A percentile compares a stretch with the other conserved stretches of the same genome.
phyloP scores from a whole-genome alignment of 306 rosid species.

The Prunus salicina region DNA sequence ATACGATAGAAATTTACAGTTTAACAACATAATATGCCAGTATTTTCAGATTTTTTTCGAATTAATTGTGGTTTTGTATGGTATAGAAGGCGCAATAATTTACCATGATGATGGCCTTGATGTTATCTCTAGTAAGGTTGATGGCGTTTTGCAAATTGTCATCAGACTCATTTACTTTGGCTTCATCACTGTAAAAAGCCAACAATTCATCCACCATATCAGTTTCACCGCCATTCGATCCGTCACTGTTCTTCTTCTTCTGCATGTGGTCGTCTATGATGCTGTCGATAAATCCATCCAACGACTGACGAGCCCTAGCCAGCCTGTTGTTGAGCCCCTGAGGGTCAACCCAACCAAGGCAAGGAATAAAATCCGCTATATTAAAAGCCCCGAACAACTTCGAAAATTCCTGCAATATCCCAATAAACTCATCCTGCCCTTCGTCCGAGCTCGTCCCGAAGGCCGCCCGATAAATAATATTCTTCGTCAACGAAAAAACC shows the following conservation, averaged over 20 bases:
- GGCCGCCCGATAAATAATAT: conserved; percentile 73
- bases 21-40: neutral
- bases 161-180: conserved; percentile 28
- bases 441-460: conserved; percentile 56
- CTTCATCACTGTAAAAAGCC: conserved; percentile 59
- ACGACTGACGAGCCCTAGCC: conserved; percentile 42
- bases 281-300: conserved; percentile 63
- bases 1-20: neutral
- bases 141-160: conserved; percentile 48
- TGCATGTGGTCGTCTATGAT: conserved; percentile 66
- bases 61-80: neutral
- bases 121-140: conserved; percentile 71
- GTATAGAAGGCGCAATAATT: neutral
- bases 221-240: conserved; percentile 22
- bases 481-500: conserved; percentile 57
- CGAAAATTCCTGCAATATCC: conserved; percentile 74
- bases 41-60: neutral
- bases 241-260: conserved; percentile 23
- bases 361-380: conserved; percentile 67
- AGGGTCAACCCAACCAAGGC: conserved; percentile 58
- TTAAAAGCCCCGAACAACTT: conserved; percentile 87
- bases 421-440: conserved; percentile 74
- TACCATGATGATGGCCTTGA: conserved; percentile 95
- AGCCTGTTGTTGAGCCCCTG: conserved; percentile 60
- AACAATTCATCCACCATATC: conserved; percentile 92